Evolutionary conservation across 805 yeast species (phyloP).

Genomic region (Candida michaelii): DNA sequence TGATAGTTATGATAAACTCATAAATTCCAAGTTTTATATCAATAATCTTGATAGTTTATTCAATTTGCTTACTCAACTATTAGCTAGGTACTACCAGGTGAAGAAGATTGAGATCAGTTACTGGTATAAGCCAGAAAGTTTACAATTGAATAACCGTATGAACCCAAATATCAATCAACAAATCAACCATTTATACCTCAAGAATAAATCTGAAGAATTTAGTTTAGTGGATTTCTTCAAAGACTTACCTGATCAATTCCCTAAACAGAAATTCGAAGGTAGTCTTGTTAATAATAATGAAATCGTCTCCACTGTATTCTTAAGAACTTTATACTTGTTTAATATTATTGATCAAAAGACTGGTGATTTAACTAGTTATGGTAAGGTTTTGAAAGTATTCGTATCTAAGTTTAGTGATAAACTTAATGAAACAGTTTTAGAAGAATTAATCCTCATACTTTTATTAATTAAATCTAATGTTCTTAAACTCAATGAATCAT

Average conservation of each 20-base stretch:
- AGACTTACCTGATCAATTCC: conserved; percentile 20
- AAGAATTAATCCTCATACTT: conserved; percentile 48
- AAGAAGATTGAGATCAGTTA: conserved; percentile 56
- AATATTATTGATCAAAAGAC: conserved; percentile 48
- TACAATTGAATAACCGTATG: conserved; percentile 51
- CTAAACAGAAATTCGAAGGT: conserved; percentile 15
- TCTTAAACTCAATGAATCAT: conserved; percentile 41
- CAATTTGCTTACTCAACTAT: conserved; percentile 65
- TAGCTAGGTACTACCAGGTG: conserved; percentile 83
- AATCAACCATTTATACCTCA: conserved; percentile 23
- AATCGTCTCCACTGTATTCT: conserved; percentile 53
- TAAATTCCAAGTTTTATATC: conserved; percentile 44
- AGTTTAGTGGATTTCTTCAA: conserved; percentile 25
- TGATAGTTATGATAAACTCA: conserved; percentile 56
- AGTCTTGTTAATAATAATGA: conserved; percentile 47
- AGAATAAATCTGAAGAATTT: conserved; percentile 19
- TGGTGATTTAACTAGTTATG: conserved; percentile 50
- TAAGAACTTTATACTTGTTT: conserved; percentile 52
- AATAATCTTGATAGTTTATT: conserved; percentile 61
- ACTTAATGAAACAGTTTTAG: conserved; percentile 24
- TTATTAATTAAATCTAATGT: conserved; percentile 40
- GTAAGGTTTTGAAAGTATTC: conserved; percentile 44
- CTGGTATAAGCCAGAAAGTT: conserved; percentile 51
- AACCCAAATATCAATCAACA: conserved; percentile 52
- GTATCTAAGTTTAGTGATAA: conserved; percentile 15